These are phyloP conservation scores for Boletus rubescentipes DNA, from an alignment of 768 basidiomycete genomes.

Conservation along the genomic window DNA sequence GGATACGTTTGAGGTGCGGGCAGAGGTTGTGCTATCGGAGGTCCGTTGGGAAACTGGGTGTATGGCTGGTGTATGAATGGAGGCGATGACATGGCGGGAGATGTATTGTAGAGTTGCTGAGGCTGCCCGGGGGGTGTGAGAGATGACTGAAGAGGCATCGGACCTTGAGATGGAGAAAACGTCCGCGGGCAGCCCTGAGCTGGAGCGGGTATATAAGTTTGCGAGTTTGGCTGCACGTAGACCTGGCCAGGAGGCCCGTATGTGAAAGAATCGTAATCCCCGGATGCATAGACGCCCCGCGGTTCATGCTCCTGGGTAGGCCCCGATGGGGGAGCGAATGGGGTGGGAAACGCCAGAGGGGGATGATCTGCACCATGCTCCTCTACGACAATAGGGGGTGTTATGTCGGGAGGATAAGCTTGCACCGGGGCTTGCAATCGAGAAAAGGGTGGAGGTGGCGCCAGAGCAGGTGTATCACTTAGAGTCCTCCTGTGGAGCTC, in stretches of 20 bases:
- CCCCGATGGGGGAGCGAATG: background rate
- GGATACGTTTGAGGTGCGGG: conserved; percentile 15
- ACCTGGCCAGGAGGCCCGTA: conserved; percentile 5
- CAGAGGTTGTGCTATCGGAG: conserved; percentile 9
- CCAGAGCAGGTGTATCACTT: conserved; percentile 15
- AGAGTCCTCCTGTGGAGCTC: conserved; percentile 5
- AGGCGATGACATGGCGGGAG: background rate
- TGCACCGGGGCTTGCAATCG: conserved; percentile 8
- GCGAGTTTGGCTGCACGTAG: conserved; percentile 13
- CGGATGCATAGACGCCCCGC: background rate
- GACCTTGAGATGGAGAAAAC: conserved; percentile 8
- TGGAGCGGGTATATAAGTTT: conserved; percentile 4
- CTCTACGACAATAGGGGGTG: conserved; percentile 23
- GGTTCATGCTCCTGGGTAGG: background rate
- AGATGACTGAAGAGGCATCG: conserved; percentile 11
- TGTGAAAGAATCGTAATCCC: background rate
- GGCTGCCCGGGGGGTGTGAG: conserved; percentile 9
- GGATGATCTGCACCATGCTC: conserved; percentile 1
- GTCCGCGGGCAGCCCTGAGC: conserved; percentile 4
- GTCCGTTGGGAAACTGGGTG: conserved; percentile 8
- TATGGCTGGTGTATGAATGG: conserved; percentile 16
- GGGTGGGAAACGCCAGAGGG: conserved; percentile 5
- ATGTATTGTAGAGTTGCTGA: conserved; percentile 12
- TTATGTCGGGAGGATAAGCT: conserved; percentile 2
- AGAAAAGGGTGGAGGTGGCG: conserved; percentile 3